Evolutionary conservation across 805 yeast genomes (phyloP), one percentile per base, ranked within the genome.

Genomic region (Torulaspora franciscae): DNA sequence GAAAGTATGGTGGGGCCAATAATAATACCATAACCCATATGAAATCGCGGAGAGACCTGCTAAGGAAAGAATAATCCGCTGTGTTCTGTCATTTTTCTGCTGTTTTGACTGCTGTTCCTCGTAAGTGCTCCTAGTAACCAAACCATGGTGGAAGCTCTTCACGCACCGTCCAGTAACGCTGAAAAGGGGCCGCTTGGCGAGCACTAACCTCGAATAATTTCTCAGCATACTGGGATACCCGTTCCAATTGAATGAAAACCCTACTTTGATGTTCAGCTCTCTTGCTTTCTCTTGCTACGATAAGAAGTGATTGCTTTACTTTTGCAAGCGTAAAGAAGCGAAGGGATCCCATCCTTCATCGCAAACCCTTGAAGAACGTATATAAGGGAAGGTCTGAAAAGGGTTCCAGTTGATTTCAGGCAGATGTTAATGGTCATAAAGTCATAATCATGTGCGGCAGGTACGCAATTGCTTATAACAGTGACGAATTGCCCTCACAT

Each of bases 1-100:
- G 54, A 79, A 81, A 2, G 83, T 78, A 55, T 81, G 84, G 46
- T 76, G 77, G 4, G 87, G 86, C 83, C 84, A 80, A 60, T 70
- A 76, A 46, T 71, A 50, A 64, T 66, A 69, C 68, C 69, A 70
- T 1, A 59, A 32, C 1, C 56, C 63, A 35, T 57, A 53, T 0
- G 66, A 53, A 4, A 59, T 32, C 0, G 54, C 47, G 7, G 64
- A 57, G 1, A 62, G 14, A 1, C 61, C 62, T 25, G 57, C 58
- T 4, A 58, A 27, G 3, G 62, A 42, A 1, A 51, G 32, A 4
- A 58, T 45, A 44, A 49, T 43, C 28, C 42, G 44, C 32, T 50
- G 52, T 4, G 48, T 38, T 14, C 23, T 42, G 7, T 43, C 40
- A n/a, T 48, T 52, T 26, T 19, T 47, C 40, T 38, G 42, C 14